Evolutionary conservation across 2,329 filamentous ascomycete genomes (phyloP), one percentile per base, ranked within the genome.

Genomic region (Tolypocladium pustulatum): DNA sequence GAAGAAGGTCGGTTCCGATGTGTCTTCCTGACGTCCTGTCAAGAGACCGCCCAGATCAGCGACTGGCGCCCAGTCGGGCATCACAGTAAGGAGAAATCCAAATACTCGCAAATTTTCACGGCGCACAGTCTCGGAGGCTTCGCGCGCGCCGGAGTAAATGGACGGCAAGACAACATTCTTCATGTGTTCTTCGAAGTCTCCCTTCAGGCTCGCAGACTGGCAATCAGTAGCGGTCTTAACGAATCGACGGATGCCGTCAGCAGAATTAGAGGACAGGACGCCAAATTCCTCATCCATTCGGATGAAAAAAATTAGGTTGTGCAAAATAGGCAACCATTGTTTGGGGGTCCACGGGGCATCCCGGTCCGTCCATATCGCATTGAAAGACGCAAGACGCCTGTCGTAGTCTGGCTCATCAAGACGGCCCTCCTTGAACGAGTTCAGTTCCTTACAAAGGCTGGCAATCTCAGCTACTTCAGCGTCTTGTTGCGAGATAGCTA

Each of bases 391-490:
- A 7, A 96, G 80, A 20, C 94, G 87, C 59, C 83, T 84, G 64
- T 95, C 89, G 68, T 96, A 97, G 72, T 97, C 89, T 1, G 91
- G 88, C 67, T 96, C 89, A 65, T 94, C 90, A 25, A 99, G 78
- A 52, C 86, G 86, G 32, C 81, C 82, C 54, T 78, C 77, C 1
- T 84, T 85, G 66, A 88, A 91, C 0, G 94, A 86, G 67, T 99
- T 97, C 57, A 99, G 79, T 61, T 89, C 86, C 34, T 81, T 76
- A 66, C 91, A 96, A 3, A 97, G 76, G 7, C 75, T 74, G 2
- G 91, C 87, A 59, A 91, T 79, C 57, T 85, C 80, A 30, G 75
- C 69, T 0, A 92, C 75, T 0, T 81, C 78, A 5, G 79, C 65
- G 60, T 90, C 84, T 53, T 83, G 83, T 9, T 80, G 75, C 1